Percentiles rank a stretch among this genome's conserved stretches.
These are phyloP conservation scores for Biscogniauxia mediterranea DNA, from an alignment of 2,329 filamentous ascomycete species.

Conservation along the genomic window DNA sequence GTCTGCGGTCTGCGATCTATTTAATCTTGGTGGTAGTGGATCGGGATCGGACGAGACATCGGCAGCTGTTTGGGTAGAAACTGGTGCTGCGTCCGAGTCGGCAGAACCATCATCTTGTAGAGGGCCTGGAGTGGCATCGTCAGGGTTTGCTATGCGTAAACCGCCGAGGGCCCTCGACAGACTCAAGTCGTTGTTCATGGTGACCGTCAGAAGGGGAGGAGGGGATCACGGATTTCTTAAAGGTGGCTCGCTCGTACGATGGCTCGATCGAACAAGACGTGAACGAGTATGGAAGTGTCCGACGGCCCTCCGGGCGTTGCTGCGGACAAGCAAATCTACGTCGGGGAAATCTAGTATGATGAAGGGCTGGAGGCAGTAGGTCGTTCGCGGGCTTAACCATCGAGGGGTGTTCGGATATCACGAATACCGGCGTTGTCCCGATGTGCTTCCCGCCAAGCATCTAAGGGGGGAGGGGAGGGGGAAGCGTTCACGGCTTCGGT, in stretches of 20 bases:
- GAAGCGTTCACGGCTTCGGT: conserved; percentile 1
- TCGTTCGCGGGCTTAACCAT: conserved; percentile 16
- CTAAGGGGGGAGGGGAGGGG: conserved; percentile 1
- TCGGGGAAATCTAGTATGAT: conserved; percentile 12
- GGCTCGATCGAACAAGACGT: conserved; percentile 9
- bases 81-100: conserved; percentile 31
- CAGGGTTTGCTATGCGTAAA: conserved; percentile 94
- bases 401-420: conserved; percentile 1
- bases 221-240: background rate
- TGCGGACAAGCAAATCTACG: conserved; percentile 7
- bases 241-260: conserved; percentile 1
- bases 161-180: conserved; percentile 90
- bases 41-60: conserved; percentile 25
- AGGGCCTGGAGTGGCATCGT: conserved; percentile 57
- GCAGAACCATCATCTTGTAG: conserved; percentile 31
- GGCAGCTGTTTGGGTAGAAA: conserved; percentile 21
- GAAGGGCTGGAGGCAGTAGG: conserved; percentile 7
- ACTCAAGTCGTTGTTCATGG: conserved; percentile 90
- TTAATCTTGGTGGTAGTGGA: conserved; percentile 19
- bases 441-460: conserved; percentile 4
- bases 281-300: conserved; percentile 4
- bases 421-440: conserved; percentile 7
- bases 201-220: conserved; percentile 1
- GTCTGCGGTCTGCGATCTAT: conserved; percentile 20
- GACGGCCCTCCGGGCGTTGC: conserved; percentile 7